A percentile compares a stretch with the other conserved stretches of the same genome.
These are phyloP conservation scores for Physcomitrellopsis africana DNA, from an alignment of 225 moss, liverwort and hornwort species.

Conservation along the genomic window DNA sequence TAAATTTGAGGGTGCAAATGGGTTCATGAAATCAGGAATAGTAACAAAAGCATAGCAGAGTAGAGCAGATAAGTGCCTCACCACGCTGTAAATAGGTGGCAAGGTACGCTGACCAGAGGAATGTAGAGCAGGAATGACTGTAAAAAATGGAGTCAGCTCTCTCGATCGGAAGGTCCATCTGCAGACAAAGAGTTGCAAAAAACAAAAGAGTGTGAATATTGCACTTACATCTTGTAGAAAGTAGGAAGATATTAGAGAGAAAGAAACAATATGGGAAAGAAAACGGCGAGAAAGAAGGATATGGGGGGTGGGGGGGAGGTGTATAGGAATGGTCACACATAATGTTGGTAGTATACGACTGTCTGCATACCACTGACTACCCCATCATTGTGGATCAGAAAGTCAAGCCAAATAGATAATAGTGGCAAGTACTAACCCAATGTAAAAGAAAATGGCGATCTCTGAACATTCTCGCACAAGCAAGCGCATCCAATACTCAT, in stretches of 20 bases:
- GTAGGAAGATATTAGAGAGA: background rate
- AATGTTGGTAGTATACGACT: too few relatives aligned
- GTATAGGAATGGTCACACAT: background rate
- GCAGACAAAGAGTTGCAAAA: conserved; percentile 21
- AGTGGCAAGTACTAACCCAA: conserved; percentile 55
- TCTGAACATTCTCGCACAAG: conserved; percentile 79
- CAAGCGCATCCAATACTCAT: conserved; percentile 83
- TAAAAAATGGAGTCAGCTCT: conserved; percentile 83
- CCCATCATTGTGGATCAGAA: background rate
- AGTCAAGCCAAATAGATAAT: background rate
- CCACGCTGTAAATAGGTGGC: conserved; percentile 89
- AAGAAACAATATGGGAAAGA: background rate
- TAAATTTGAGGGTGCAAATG: conserved; percentile 8
- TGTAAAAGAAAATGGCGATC: conserved; percentile 79
- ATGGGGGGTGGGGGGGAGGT: background rate
- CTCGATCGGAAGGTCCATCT: conserved; percentile 92
- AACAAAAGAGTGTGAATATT: background rate
- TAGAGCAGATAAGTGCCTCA: conserved; percentile 34
- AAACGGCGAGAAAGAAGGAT: background rate
- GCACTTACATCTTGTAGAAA: background rate
- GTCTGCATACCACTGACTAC: too few relatives aligned
- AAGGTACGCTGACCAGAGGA: conserved; percentile 61
- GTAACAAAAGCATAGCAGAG: conserved; percentile 2
- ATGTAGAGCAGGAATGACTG: conserved; percentile 68
- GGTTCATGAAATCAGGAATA: background rate